phyloP scores from a whole-genome alignment of 345 rosid genomes.

The Gynandropsis gynandra region DNA sequence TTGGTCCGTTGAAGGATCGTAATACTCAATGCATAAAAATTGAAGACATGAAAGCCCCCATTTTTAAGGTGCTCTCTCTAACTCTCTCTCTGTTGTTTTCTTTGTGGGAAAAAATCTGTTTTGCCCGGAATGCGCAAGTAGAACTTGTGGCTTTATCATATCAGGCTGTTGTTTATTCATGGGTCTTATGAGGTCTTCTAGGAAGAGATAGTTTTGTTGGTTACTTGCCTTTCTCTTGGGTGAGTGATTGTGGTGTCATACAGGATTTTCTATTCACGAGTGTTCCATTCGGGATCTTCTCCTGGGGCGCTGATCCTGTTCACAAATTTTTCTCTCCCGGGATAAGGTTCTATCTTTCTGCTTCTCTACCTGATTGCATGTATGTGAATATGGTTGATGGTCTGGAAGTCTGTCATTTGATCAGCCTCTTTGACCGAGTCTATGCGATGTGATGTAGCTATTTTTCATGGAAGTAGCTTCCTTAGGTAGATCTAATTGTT shows the following conservation, averaged over 20 bases:
- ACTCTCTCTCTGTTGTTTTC: constrained; percentile 2
- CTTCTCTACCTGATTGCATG: constrained; percentile 31
- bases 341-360: constrained; percentile 55
- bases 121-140: constrained; percentile 16
- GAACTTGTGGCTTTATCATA: constrained; percentile 4
- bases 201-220: constrained; percentile 44
- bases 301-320: constrained; percentile 48
- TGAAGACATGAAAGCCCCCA: constrained; percentile 56
- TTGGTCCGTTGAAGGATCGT: constrained; percentile 56
- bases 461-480: constrained; percentile 1
- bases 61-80: constrained; percentile 49
- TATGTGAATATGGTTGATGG: constrained; percentile 8
- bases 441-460: no score
- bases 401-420: background rate
- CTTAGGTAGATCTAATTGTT: background rate
- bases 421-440: no score
- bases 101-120: constrained; percentile 6
- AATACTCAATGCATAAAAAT: constrained; percentile 42
- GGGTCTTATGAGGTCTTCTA: constrained; percentile 24
- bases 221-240: constrained; percentile 44
- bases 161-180: background rate
- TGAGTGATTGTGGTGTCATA: constrained; percentile 67
- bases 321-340: constrained; percentile 48
- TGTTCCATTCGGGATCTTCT: constrained; percentile 49
- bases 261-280: constrained; percentile 44